Evolutionary conservation across 2,329 filamentous ascomycete genomes (phyloP).

Genomic region (Xylaria sp.): DNA sequence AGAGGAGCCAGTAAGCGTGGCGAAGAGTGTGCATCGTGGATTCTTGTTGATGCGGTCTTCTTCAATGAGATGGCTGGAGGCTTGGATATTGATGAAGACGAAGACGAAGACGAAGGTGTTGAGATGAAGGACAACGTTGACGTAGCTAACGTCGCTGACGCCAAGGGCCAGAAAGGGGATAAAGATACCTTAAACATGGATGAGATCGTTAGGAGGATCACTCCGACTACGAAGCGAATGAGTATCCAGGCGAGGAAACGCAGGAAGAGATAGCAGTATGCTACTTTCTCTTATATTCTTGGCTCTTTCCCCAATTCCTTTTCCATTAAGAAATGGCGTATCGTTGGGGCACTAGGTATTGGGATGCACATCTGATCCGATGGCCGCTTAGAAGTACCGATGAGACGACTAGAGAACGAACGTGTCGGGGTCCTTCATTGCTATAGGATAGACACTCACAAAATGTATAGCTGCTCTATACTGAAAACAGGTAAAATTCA

Average conservation of each 20-base stretch:
- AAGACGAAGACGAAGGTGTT: not conserved
- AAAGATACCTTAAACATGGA: not conserved
- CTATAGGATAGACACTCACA: not conserved
- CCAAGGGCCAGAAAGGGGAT: no score
- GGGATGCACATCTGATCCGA: not conserved
- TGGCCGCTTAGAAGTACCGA: not conserved
- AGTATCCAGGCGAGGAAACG: not conserved
- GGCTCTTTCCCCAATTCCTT: not conserved
- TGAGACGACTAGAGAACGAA: not conserved
- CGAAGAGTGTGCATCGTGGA: not conserved
- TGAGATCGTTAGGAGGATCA: not conserved
- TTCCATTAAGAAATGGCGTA: not conserved
- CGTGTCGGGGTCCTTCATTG: not conserved
- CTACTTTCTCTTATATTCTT: not conserved
- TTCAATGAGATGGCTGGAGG: conserved; percentile 10
- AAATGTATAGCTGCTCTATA: no score
- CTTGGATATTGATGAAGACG: not conserved
- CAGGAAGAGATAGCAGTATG: not conserved
- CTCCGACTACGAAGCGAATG: not conserved
- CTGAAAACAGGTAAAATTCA: no score
- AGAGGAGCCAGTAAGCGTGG: not conserved
- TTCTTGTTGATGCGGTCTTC: conserved; percentile 2
- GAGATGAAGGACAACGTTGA: not conserved
- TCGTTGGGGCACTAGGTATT: no score
- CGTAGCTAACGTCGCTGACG: not conserved